Evolutionary conservation across 371 early-diverging fungal genomes (phyloP).

Genomic region (Rhizopus sp.): DNA sequence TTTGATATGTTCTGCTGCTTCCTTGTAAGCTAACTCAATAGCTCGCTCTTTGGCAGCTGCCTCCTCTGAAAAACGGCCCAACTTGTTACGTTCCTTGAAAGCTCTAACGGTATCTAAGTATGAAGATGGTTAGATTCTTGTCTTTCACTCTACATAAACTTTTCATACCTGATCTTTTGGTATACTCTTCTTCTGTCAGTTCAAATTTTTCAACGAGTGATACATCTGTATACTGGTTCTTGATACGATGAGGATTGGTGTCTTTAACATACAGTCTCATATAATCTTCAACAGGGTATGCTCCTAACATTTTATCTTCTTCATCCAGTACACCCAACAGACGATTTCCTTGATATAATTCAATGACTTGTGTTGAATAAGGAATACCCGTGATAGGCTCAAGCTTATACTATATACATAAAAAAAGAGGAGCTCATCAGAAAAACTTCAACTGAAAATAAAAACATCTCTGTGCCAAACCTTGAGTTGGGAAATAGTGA

Average conservation of each 20-base stretch:
- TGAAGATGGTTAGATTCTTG: not conserved
- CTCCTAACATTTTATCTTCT: slow-evolving; percentile 79
- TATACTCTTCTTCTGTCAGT: slow-evolving; percentile 85
- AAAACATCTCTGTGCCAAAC: slow-evolving; percentile 32
- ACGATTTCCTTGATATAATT: slow-evolving; percentile 60
- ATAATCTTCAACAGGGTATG: slow-evolving; percentile 83
- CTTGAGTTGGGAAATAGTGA: slow-evolving; percentile 73
- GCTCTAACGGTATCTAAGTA: slow-evolving; percentile 81
- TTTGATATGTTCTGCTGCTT: slow-evolving; percentile 60
- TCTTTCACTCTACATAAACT: not conserved
- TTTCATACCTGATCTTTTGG: slow-evolving; percentile 61
- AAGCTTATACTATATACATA: slow-evolving; percentile 64
- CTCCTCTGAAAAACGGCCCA: slow-evolving; percentile 83
- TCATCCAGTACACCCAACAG: slow-evolving; percentile 67
- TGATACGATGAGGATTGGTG: slow-evolving; percentile 67
- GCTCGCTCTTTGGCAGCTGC: slow-evolving; percentile 29
- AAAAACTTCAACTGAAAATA: not conserved
- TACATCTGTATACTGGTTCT: slow-evolving; percentile 82
- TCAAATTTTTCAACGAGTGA: slow-evolving; percentile 92
- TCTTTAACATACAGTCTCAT: slow-evolving; percentile 73
- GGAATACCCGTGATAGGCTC: slow-evolving; percentile 94
- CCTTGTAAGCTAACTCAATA: slow-evolving; percentile 38
- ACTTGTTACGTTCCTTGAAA: slow-evolving; percentile 86
- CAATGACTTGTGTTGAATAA: slow-evolving; percentile 63
- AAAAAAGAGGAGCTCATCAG: not conserved